Evolutionary conservation across 2,329 filamentous ascomycete species (phyloP).

Genomic region (Aspergillus pseudotamarii): DNA sequence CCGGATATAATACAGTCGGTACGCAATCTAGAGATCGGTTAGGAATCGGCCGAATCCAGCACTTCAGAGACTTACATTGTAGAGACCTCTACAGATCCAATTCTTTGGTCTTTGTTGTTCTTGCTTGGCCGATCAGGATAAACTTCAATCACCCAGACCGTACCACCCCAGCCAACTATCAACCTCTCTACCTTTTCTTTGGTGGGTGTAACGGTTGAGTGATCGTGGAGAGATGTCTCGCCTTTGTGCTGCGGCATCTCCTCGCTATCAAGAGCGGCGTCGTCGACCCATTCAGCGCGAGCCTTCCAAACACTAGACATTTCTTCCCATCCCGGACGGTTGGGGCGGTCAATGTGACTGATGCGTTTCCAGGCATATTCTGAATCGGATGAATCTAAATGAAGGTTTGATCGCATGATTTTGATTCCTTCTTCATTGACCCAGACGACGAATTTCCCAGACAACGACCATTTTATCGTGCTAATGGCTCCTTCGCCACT

Average conservation of each 20-base stretch:
- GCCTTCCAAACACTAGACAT: constrained; percentile 97
- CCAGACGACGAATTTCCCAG: constrained; percentile 92
- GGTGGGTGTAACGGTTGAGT: constrained; percentile 41
- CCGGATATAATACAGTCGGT: constrained; percentile 98
- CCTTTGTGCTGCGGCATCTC: constrained; percentile 51
- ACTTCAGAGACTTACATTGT: constrained; percentile 72
- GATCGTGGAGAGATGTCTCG: constrained; percentile 40
- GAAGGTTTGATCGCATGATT: constrained; percentile 88
- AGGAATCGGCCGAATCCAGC: constrained; percentile 25
- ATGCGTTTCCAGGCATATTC: constrained; percentile 94
- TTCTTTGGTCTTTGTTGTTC: constrained; percentile 68
- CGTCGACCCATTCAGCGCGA: constrained; percentile 89
- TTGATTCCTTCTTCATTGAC: constrained; percentile 97
- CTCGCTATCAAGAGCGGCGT: constrained; percentile 74
- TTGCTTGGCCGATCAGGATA: constrained; percentile 73
- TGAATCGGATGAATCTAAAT: constrained; percentile 72
- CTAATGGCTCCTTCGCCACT: constrained; percentile 90
- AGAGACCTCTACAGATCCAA: constrained; percentile 83
- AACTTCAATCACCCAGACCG: constrained; percentile 93
- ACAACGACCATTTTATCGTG: constrained; percentile 91
- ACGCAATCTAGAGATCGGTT: constrained; percentile 65
- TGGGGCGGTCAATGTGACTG: constrained; percentile 86
- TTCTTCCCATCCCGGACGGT: constrained; percentile 86
- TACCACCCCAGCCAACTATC: constrained; percentile 92
- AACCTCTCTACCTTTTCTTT: constrained; percentile 66